Evolutionary conservation across 768 basidiomycete genomes (phyloP).

Genomic region (Hygrophoropsis aurantiaca): DNA sequence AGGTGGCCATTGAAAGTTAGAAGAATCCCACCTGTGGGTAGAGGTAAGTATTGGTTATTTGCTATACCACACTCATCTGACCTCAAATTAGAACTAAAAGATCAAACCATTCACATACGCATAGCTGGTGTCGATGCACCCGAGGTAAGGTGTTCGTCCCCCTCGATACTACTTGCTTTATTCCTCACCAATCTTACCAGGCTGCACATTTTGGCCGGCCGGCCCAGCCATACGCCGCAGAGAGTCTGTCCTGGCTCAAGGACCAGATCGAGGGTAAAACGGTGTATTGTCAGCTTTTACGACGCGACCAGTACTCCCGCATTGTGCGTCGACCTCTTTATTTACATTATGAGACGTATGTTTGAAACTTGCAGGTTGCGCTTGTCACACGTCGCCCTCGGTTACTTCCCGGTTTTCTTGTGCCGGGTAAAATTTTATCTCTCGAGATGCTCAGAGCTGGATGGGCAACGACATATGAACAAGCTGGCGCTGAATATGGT

Average conservation of each 20-base stretch:
- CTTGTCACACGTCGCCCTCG: conserved; percentile 55
- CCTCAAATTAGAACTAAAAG: conserved; percentile 57
- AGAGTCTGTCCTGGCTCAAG: conserved; percentile 75
- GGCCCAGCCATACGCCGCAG: conserved; percentile 71
- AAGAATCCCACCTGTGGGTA: conserved; percentile 52
- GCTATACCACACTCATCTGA: not conserved
- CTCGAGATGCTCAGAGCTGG: conserved; percentile 81
- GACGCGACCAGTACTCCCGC: conserved; percentile 82
- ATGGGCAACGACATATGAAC: conserved; percentile 73
- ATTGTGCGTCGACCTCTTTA: conserved; percentile 52
- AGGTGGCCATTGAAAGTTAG: conserved; percentile 72
- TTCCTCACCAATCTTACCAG: conserved; percentile 32
- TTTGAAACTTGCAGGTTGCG: conserved; percentile 52
- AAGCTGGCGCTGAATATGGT: conserved; percentile 81
- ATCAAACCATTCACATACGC: conserved; percentile 83
- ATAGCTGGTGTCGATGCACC: conserved; percentile 93
- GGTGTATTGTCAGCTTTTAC: conserved; percentile 70
- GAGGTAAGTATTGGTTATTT: conserved; percentile 46
- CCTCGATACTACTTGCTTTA: too few species aligned
- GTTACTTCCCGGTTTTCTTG: conserved; percentile 51
- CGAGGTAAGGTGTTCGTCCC: conserved; percentile 62
- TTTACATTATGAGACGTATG: not conserved
- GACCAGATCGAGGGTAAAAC: conserved; percentile 51
- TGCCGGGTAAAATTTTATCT: conserved; percentile 49
- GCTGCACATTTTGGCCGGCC: conserved; percentile 82